Evolutionary conservation across 2,329 filamentous ascomycete genomes (phyloP), one percentile per base, ranked within the genome.

Genomic region (Geosmithia flava): DNA sequence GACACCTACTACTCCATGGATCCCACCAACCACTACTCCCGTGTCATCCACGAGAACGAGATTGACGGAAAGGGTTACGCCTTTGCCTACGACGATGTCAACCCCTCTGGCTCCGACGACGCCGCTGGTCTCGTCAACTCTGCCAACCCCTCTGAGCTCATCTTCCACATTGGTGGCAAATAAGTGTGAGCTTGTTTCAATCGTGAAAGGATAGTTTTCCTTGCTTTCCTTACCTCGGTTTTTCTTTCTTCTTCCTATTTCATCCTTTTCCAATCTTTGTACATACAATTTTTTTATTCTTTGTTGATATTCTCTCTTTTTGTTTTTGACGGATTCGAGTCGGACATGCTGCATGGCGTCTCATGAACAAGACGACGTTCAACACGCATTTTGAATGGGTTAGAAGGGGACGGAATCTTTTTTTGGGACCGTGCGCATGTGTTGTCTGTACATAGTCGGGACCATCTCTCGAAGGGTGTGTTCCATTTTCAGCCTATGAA

Each of bases 81-180:
- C 0, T 85, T 84, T 56, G 70, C 81, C 0, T 85, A 83, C 54
- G 81, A 85, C 55, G 81, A 85, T 57, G 81, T 85, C 17, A 75
- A 77, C 48, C 73, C 78, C 0, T 66, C 70, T 50, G 76, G 71
- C 17, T 68, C 71, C 27, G 64, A 70, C 52, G 76, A 83, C 57
- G 73, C 75, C 3, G 66, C 66, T 1, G 66, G 64, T 0, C 51
- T 58, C 15, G 57, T 67, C 16, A 46, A 56, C 0, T 60, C 60
- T 1, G 55, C 53, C 1, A 50, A 45, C 10, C 57, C 59, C 0
- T 49, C 57, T 3, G 53, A 45, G 13, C 49, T 66, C 49, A 61
- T 56, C 1, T 53, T 67, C 19, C 64, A 55, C 29, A 48, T 62
- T 7, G 61, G 61, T 29, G 53, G 48, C 19, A 3, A 44, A 20